Evolutionary conservation across 2,329 filamentous ascomycete genomes (phyloP), one percentile per base, ranked within the genome.

Genomic region (Lasiodiplodia sp.): DNA sequence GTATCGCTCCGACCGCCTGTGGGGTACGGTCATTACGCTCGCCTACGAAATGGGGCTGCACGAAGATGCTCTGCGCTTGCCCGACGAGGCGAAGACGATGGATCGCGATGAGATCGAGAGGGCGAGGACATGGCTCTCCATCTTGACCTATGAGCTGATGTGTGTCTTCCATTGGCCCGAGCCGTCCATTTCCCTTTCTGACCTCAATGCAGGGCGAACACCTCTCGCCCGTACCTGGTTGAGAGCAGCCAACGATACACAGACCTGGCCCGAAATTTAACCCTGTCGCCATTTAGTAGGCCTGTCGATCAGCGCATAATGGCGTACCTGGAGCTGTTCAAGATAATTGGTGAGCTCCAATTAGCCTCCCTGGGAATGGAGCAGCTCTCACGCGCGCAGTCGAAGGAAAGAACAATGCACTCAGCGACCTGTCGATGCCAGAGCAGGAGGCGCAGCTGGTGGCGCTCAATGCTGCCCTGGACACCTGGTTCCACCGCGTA

Each of bases 11-110:
- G 40, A 62, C 7, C 58, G 58, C 10, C 58, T 62, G 23, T 62
- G 58, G 58, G 58, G 58, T 10, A 62, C 34, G 38, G 58, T n/a
- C 14, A 11, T 62, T 14, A 31, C 58, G 4, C 40, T 51, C 5
- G 58, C 58, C n/a, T 62, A 62, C 25, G 58, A 51, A 49, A 62
- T 62, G 58, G 58, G 40, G 5, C 23, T 49, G 58, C 40, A 62
- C 16, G 3, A 34, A 4, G 58, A 62, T 4, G 58, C 58, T 2
- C 23, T 49, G n/a, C 58, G 58, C 40, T 47, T 62, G 40, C 10
- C 58, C 28, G 14, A 34, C 10, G 16, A 49, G 2, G 40, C 40
- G 3, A 21, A 18, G 2, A 23, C 25, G 10, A 62, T 62, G 58
- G 21, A 16, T 11, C 25, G n/a, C 16, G 4, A 28, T 8, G 40